These are phyloP conservation scores for Ballota nigra DNA, from an alignment of 257 asterid species.

Conservation along the genomic window DNA sequence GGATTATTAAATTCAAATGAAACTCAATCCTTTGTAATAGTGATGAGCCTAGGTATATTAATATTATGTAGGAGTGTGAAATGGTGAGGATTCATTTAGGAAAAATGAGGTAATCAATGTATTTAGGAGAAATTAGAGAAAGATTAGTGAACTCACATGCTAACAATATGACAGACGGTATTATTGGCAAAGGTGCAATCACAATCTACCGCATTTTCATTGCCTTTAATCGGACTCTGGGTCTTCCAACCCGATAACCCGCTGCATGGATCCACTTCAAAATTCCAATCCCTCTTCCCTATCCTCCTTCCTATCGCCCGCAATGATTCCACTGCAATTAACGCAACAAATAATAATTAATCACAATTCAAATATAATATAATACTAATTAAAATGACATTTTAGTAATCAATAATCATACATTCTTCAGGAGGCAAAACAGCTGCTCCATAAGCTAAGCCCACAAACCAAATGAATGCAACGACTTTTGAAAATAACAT, in stretches of 20 bases:
- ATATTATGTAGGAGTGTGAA: too few relatives aligned
- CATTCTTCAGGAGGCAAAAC: constrained; percentile 44
- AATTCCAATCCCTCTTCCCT: constrained; percentile 56
- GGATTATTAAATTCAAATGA: too few relatives aligned
- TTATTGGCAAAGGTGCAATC: constrained; percentile 36
- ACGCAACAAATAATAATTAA: not conserved
- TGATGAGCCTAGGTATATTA: too few relatives aligned
- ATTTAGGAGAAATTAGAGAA: not conserved
- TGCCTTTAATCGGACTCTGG: constrained; percentile 22
- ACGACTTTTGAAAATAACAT: constrained; percentile 19
- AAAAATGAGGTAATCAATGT: too few relatives aligned
- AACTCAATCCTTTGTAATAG: too few relatives aligned
- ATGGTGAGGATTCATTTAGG: too few relatives aligned
- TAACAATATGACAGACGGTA: constrained; percentile 52
- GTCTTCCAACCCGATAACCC: constrained; percentile 40
- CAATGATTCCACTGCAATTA: constrained; percentile 42
- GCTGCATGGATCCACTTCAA: constrained; percentile 57
- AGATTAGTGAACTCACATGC: constrained; percentile 44
- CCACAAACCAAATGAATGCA: constrained; percentile 22
- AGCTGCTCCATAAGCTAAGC: constrained; percentile 31
- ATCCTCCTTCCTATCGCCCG: constrained; percentile 35
- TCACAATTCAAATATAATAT: not conserved
- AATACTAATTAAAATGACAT: too few relatives aligned
- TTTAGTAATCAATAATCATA: too few relatives aligned
- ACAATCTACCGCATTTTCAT: constrained; percentile 38